Evolutionary conservation across 2,329 filamentous ascomycete genomes (phyloP), one percentile per base, ranked within the genome.

Genomic region (Trichoderma citrinoviride): DNA sequence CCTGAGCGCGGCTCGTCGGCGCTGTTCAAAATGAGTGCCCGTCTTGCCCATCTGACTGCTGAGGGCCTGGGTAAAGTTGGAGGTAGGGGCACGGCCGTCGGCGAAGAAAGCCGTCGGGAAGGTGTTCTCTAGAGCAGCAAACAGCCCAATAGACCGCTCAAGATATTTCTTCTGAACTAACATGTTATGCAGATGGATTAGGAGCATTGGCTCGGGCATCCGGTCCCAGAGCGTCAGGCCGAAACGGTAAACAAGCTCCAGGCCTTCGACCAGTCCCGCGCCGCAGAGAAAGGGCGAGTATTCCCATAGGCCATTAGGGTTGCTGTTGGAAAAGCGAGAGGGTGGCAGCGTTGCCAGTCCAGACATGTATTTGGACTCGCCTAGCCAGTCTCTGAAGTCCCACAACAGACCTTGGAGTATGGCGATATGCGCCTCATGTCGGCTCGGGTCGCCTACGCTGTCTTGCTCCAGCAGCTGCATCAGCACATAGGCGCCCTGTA

Each of bases 201-300:
- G 46, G 23, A 78, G 67, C 0, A 77, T 70, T 1, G 78, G 72
- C 52, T 83, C 80, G 0, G 74, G 74, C 0, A 79, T 70, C 4
- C 49, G 64, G 10, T 82, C 80, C 76, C 77, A 80, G 0, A 83
- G 7, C 0, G 66, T 4, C 65, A 81, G 71, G 27, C 71, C 69
- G 7, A 71, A 56, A 3, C 68, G 66, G 64, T 80, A 82, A 0
- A 73, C 68, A n/a, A 80, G 57, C 37, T 81, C 76, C 0, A 84
- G 73, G 2, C 72, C 77, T 66, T 84, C 81, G 55, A 74, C 70
- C 5, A 84, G 72, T 0, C 80, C 79, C 14, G 76, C 75, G n/a
- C 80, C 81, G 46, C 81, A 83, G 2, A 83, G 74, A 44, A 77
- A 82, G 0, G 81, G 82, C 3, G 79, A 83, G 63, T 80, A 81